Evolutionary conservation across 2,329 filamentous ascomycete species (phyloP).

Genomic region (Hypoxylon sp.): DNA sequence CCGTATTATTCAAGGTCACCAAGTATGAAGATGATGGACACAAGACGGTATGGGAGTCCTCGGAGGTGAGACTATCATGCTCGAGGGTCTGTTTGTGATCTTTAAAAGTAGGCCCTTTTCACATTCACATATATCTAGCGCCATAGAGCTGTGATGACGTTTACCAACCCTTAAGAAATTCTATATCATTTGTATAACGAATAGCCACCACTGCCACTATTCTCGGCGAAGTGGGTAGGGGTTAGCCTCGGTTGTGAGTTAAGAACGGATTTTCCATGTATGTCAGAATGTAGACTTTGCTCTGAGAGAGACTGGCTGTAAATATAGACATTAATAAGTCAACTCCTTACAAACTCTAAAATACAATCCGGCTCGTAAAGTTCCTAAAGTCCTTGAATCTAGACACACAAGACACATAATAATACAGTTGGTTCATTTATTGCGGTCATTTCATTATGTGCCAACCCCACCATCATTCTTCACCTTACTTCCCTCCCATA

Average conservation of each 20-base stretch:
- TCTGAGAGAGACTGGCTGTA: no score
- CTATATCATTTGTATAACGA: no score
- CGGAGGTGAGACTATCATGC: background rate
- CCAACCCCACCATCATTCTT: conserved; percentile 29
- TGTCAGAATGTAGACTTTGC: no score
- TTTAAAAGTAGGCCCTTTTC: background rate
- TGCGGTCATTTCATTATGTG: background rate
- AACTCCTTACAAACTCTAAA: background rate
- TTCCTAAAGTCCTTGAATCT: background rate
- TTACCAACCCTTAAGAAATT: no score
- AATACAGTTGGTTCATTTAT: background rate
- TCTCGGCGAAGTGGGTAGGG: no score
- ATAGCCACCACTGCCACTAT: no score
- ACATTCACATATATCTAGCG: background rate
- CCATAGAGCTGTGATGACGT: background rate
- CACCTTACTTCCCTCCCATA: conserved; percentile 66
- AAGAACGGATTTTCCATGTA: no score
- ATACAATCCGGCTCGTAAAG: background rate
- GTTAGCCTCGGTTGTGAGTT: no score
- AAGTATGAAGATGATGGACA: background rate
- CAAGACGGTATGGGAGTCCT: background rate
- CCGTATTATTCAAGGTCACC: background rate
- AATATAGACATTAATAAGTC: background rate
- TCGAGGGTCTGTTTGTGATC: background rate
- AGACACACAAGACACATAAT: background rate